A percentile compares a stretch with the other conserved stretches of the same genome.
phyloP scores from a whole-genome alignment of 352 stramenopile genomes.

The Pythium dissimile region DNA sequence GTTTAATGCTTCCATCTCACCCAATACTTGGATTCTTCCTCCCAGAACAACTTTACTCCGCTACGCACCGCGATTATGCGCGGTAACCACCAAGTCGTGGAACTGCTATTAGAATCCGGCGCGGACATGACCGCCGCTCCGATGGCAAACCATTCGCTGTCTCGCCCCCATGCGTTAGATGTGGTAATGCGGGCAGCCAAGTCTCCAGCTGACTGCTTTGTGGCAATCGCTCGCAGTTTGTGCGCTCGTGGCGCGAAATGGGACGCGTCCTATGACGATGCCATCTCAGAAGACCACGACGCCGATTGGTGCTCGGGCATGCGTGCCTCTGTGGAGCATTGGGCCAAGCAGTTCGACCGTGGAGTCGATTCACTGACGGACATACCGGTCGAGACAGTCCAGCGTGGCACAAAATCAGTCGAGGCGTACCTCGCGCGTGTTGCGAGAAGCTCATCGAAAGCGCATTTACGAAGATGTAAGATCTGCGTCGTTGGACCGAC shows the following conservation, averaged over 20 bases:
- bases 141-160: not conserved
- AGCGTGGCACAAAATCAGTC: slow-evolving; percentile 2
- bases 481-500: slow-evolving; percentile 13
- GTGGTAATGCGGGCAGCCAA: not conserved
- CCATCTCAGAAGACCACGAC: not conserved
- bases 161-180: not conserved
- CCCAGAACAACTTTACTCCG: no score
- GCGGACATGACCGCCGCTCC: not conserved
- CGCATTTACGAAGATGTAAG: slow-evolving; percentile 9
- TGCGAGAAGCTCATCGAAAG: not conserved
- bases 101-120: not conserved
- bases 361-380: slow-evolving; percentile 1
- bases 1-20: not conserved
- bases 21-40: no score
- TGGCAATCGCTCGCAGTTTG: slow-evolving; percentile 10
- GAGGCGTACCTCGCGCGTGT: slow-evolving; percentile 2
- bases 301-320: slow-evolving; percentile 4
- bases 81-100: not conserved
- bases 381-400: slow-evolving; percentile 1
- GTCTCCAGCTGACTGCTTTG: not conserved
- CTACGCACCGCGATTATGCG: not conserved
- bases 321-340: slow-evolving; percentile 9
- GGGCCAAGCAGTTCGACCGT: slow-evolving; percentile 9
- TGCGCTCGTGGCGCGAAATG: slow-evolving; percentile 6
- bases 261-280: slow-evolving; percentile 2